phyloP scores from a whole-genome alignment of 228 moss, liverwort and hornwort species.

The Sphagnum fallax region DNA sequence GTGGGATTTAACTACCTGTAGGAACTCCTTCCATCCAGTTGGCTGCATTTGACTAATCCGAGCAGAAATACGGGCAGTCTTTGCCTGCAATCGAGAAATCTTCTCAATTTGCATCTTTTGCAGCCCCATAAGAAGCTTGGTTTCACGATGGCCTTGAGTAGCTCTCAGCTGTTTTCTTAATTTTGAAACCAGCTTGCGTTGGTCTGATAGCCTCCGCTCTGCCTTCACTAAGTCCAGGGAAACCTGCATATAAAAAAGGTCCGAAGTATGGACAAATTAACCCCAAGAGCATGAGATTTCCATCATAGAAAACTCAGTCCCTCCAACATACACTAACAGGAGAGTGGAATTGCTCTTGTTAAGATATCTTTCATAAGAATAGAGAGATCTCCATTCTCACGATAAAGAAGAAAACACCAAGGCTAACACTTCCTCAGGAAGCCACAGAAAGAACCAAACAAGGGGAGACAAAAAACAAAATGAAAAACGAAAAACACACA shows the following conservation, averaged over 20 bases:
- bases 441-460: no score
- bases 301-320: no score
- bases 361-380: no score
- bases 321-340: no score
- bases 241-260: conserved; percentile 17
- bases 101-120: conserved; percentile 68
- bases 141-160: conserved; percentile 69
- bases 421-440: no score
- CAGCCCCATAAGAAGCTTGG: conserved; percentile 56
- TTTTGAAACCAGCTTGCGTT: conserved; percentile 57
- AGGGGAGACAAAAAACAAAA: no score
- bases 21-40: conserved; percentile 97
- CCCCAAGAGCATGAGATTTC: no score
- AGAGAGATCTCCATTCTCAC: no score
- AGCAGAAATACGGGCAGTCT: conserved; percentile 48
- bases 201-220: conserved; percentile 46
- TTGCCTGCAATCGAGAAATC: conserved; percentile 52
- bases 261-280: no score
- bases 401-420: no score
- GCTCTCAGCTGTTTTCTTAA: conserved; percentile 68
- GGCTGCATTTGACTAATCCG: conserved; percentile 87
- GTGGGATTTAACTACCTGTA: conserved; percentile 32
- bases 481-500: no score
- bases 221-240: conserved; percentile 48
- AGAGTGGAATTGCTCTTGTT: no score